Evolutionary conservation across 164 flowering plant genomes (phyloP).

Genomic region (Sedum album): DNA sequence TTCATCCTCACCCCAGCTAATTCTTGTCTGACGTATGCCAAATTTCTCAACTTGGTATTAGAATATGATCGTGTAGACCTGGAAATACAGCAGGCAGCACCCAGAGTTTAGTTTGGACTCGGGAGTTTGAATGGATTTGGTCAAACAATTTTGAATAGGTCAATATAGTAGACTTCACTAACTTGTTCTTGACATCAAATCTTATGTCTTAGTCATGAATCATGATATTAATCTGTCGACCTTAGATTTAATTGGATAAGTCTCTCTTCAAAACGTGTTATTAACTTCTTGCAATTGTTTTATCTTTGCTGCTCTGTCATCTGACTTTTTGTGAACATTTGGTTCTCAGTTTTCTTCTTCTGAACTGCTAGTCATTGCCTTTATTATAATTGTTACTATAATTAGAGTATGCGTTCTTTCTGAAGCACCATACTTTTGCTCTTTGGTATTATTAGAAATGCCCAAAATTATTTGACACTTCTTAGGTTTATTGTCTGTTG

Average conservation of each 20-base stretch:
- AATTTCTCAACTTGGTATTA: neutral
- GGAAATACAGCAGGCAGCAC: neutral
- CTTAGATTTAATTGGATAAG: neutral
- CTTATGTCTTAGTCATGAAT: neutral
- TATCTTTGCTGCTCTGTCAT: neutral
- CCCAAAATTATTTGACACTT: too few species aligned
- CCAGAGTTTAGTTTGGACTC: neutral
- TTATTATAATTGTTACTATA: neutral
- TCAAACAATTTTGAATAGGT: neutral
- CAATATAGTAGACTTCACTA: neutral
- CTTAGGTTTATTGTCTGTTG: neutral
- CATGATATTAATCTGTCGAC: neutral
- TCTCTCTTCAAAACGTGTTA: neutral
- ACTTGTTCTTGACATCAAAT: neutral
- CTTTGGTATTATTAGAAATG: too few species aligned
- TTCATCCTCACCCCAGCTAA: neutral
- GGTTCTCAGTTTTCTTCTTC: neutral
- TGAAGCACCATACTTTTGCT: too few species aligned
- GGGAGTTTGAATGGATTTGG: neutral
- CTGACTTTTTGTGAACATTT: neutral
- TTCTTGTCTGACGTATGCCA: neutral
- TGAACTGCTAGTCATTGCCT: neutral
- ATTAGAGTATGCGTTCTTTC: too few species aligned
- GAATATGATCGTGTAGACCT: neutral
- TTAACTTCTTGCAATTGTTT: neutral